Percentiles rank a stretch among this genome's conserved stretches.
These are phyloP conservation scores for Aspergillus taichungensis DNA, from an alignment of 495 filamentous ascomycete genomes.

Conservation along the genomic window DNA sequence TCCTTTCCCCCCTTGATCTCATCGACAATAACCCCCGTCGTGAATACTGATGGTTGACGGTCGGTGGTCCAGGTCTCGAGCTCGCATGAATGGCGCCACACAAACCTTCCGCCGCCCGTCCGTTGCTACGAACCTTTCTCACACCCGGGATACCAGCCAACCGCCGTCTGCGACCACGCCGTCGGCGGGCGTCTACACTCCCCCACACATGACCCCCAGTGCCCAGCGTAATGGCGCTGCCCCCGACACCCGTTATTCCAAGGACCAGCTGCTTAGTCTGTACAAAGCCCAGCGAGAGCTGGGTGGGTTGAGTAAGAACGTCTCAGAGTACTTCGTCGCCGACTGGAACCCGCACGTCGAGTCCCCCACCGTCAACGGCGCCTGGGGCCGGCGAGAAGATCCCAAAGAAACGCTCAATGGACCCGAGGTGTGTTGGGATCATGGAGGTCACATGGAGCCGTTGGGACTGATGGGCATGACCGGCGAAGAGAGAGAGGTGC, in stretches of 20 bases:
- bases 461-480: conserved; percentile 69
- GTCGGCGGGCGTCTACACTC: conserved; percentile 49
- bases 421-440: conserved; percentile 85
- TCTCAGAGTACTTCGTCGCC: conserved; percentile 62
- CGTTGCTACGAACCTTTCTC: conserved; percentile 52
- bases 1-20: not conserved
- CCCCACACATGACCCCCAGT: conserved; percentile 47
- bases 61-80: conserved; percentile 44
- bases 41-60: too few relatives aligned
- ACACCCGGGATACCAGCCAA: conserved; percentile 41
- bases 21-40: too few relatives aligned
- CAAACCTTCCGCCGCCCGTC: conserved; percentile 82
- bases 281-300: conserved; percentile 52
- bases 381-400: conserved; percentile 74
- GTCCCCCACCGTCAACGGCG: conserved; percentile 51
- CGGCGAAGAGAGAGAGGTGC: conserved; percentile 74
- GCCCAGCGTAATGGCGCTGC: conserved; percentile 46
- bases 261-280: conserved; percentile 73
- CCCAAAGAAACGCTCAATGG: conserved; percentile 52
- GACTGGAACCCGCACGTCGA: conserved; percentile 66
- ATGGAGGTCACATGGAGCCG: conserved; percentile 60
- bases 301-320: conserved; percentile 49
- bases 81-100: conserved; percentile 68
- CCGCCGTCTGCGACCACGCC: conserved; percentile 41
- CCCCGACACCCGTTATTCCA: conserved; percentile 62